Evolutionary conservation across 2,329 filamentous ascomycete species (phyloP), one percentile per base, ranked within the genome.

Genomic region (Epichloe gansuensis): DNA sequence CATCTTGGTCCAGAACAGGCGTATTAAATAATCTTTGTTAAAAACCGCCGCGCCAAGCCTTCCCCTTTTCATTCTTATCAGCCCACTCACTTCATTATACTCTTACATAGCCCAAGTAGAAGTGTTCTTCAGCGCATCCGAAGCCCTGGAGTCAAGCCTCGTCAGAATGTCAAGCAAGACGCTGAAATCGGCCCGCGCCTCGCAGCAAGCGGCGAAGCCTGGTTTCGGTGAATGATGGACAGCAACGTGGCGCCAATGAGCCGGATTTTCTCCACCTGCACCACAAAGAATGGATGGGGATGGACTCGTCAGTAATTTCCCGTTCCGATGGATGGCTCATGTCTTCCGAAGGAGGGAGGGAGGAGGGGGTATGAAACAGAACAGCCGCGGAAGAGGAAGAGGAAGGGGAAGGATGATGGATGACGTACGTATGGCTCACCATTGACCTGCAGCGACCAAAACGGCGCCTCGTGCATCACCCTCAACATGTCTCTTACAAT

Each of bases 401-500:
- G 15, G 15, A 1, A 5, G 5, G 28, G n/a, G 17, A 15, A 31
- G 15, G 28, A 17, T 17, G 17, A 17, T 17, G 17, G 3, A 25
- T 8, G 1, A 60, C 67, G 60, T 45, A 70, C 69, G 48, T 68
- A 67, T 28, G 69, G 67, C 46, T 72, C 69, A 1, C 69, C 67
- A 17, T 71, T 71, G 3, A 68, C 63, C 35, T 70, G 66, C 28
- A 72, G 48, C 0, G 68, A 63, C 67, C 69, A 72, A 41, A 72
- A 73, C 0, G 71, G 71, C 2, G 69, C 65, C 44, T 69, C 67
- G 1, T 67, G 65, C 31, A 73, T 67, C 0, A 71, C 65, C 0
- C 65, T 61, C 13, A 73, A 41, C 65, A 73, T 70, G 44, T 72
- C 69, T 12, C 68, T 61, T 2, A 71, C 71, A 47, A 74, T 72